Evolutionary conservation across 2,329 filamentous ascomycete genomes (phyloP).

Genomic region (Gnomoniopsis sp.): DNA sequence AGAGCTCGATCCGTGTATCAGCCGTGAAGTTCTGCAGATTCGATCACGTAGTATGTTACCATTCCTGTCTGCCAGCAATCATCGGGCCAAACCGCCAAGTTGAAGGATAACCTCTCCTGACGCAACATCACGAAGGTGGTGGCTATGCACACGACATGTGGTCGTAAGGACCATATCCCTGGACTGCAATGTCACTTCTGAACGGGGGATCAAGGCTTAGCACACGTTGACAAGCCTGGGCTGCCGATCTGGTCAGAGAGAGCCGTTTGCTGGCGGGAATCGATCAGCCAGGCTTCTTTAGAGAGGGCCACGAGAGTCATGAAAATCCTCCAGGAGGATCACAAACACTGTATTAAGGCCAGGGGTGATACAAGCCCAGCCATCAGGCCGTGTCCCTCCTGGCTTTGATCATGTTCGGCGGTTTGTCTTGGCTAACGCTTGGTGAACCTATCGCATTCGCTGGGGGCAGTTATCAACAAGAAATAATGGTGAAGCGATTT

Average conservation of each 20-base stretch:
- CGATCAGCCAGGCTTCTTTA: background rate
- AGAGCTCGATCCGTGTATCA: background rate
- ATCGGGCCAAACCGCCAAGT: slow-evolving; percentile 17
- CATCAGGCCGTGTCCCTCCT: background rate
- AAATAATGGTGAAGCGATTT: background rate
- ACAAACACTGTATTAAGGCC: slow-evolving; percentile 6
- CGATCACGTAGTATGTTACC: background rate
- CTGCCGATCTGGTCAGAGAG: background rate
- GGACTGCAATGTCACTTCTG: background rate
- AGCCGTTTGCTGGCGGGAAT: background rate
- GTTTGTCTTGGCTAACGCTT: slow-evolving; percentile 9
- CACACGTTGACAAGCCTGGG: background rate
- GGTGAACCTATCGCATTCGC: slow-evolving; percentile 9
- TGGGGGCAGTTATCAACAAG: background rate
- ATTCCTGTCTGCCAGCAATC: background rate
- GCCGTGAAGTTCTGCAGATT: background rate
- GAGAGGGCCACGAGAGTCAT: background rate
- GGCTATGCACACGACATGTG: background rate
- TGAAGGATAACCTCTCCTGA: background rate
- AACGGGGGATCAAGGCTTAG: background rate
- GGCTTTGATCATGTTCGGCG: no score
- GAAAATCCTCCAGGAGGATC: slow-evolving; percentile 7
- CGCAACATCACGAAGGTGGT: background rate
- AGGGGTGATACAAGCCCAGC: slow-evolving; percentile 1
- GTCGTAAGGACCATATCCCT: background rate